Conservation (phyloP, 441 rosid genomes). For the Capsella rubella region DNA sequence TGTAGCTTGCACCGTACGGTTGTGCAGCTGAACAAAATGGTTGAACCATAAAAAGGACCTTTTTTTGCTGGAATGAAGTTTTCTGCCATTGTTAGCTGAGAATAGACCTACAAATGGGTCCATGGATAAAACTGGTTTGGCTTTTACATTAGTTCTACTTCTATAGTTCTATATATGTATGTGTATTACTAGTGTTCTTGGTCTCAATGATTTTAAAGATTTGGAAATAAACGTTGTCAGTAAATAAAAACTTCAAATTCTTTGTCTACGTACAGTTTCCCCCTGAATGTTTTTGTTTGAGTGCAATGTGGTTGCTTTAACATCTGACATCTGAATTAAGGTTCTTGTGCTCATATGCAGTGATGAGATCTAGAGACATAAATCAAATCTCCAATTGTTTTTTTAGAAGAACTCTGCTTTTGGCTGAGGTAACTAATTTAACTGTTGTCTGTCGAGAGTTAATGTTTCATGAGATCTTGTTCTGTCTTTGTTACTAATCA, state of each 20-base stretch:
- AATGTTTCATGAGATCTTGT: constrained; percentile 20
- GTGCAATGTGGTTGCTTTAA: constrained; percentile 35
- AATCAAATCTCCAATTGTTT: neutral
- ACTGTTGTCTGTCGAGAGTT: neutral
- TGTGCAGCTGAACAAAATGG: constrained; percentile 69
- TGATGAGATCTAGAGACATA: constrained; percentile 22
- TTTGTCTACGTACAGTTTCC: neutral
- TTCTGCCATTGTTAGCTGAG: constrained; percentile 42
- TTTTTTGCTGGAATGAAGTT: constrained; percentile 40
- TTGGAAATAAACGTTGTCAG: constrained; percentile 21
- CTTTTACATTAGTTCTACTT: neutral
- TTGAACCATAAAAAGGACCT: neutral
- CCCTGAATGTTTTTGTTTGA: constrained; percentile 3
- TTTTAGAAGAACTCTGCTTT: constrained; percentile 37
- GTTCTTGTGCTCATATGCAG: constrained; percentile 39
- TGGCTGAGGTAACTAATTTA: constrained; percentile 36
- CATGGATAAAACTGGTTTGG: constrained; percentile 33
- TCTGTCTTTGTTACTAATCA: constrained; percentile 15
- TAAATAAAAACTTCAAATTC: constrained; percentile 33
- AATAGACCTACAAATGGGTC: constrained; percentile 31
- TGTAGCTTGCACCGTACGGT: constrained; percentile 83
- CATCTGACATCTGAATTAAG: constrained; percentile 30
- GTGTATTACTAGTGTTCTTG: constrained; percentile 5
- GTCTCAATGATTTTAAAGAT: neutral
- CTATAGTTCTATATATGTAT: constrained; percentile 5